Conservation (phyloP, 768 basidiomycete genomes). For the Baorangia bicolor region DNA sequence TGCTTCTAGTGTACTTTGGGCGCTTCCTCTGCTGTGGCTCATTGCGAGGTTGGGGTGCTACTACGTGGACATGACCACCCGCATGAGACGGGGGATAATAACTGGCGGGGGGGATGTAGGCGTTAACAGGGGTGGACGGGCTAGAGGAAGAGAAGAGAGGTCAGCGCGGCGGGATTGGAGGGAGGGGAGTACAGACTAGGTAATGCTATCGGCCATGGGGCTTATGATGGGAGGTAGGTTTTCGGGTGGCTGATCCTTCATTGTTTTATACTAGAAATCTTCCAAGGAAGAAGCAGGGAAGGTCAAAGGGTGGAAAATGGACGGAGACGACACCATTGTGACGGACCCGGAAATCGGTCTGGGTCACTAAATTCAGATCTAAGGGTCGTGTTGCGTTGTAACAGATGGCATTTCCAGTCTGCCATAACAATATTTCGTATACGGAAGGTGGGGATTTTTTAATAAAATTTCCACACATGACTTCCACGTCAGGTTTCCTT, state of each 20-base stretch:
- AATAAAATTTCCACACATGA: conserved; percentile 36
- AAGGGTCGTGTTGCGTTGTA: conserved; percentile 63
- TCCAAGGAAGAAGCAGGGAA: conserved; percentile 32
- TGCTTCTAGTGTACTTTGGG: conserved; percentile 91
- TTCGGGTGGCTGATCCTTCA: conserved; percentile 41
- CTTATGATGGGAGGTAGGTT: conserved; percentile 38
- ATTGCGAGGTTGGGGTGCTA: conserved; percentile 46
- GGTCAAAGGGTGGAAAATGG: conserved; percentile 39
- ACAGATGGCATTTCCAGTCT: conserved; percentile 41
- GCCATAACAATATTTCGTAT: conserved; percentile 41
- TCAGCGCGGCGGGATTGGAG: conserved; percentile 13
- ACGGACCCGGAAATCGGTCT: conserved; percentile 42
- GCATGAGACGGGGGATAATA: conserved; percentile 39
- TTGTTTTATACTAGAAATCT: conserved; percentile 48
- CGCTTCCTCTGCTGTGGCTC: conserved; percentile 68
- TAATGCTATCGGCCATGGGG: conserved; percentile 51
- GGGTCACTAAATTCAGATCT: conserved; percentile 70
- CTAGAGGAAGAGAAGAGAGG: conserved; percentile 25
- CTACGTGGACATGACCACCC: conserved; percentile 44
- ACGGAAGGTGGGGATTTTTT: conserved; percentile 45
- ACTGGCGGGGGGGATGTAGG: conserved; percentile 42
- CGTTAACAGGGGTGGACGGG: conserved; percentile 34
- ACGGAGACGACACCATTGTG: conserved; percentile 40
- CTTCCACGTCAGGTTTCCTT: conserved; percentile 30
- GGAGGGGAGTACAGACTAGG: conserved; percentile 47